phyloP scores from a whole-genome alignment of 2,329 filamentous ascomycete species.

The Cercospora citrullina region DNA sequence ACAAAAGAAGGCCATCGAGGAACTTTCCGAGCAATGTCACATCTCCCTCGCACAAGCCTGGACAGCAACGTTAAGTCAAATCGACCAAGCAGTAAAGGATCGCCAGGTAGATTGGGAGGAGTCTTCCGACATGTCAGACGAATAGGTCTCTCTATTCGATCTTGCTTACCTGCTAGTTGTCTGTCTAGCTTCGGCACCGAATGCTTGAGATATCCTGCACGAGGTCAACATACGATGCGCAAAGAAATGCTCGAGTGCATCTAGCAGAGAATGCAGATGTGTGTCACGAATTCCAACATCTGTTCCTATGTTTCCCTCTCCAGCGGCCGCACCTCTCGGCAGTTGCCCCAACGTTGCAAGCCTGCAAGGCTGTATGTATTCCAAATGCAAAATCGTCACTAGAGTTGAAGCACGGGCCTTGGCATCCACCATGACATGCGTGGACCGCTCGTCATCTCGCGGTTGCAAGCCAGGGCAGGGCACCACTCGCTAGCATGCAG shows the following conservation, averaged over 20 bases:
- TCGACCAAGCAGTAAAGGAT: constrained; percentile 25
- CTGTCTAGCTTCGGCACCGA: no score
- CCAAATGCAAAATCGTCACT: neutral
- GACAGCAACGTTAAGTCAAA: constrained; percentile 22
- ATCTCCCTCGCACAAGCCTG: constrained; percentile 19
- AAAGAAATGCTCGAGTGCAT: no score
- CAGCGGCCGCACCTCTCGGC: neutral
- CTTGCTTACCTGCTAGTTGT: no score
- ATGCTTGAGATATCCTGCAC: no score
- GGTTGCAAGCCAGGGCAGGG: neutral
- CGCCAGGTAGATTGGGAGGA: constrained; percentile 17
- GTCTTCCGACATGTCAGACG: neutral
- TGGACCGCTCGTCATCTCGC: neutral
- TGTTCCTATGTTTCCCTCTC: neutral
- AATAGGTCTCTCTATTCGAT: neutral
- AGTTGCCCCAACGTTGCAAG: neutral
- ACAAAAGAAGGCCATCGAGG: constrained; percentile 24
- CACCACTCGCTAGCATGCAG: neutral
- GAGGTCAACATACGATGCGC: no score
- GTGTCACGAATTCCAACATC: neutral
- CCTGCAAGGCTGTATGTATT: neutral
- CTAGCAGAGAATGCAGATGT: neutral
- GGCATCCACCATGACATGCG: neutral
- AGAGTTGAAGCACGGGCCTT: neutral
- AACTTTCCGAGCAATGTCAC: constrained; percentile 17